A percentile compares a stretch with the other conserved stretches of the same genome.
Evolutionary conservation across 768 basidiomycete genomes (phyloP).

Genomic region (Fistulinella prunicolor): DNA sequence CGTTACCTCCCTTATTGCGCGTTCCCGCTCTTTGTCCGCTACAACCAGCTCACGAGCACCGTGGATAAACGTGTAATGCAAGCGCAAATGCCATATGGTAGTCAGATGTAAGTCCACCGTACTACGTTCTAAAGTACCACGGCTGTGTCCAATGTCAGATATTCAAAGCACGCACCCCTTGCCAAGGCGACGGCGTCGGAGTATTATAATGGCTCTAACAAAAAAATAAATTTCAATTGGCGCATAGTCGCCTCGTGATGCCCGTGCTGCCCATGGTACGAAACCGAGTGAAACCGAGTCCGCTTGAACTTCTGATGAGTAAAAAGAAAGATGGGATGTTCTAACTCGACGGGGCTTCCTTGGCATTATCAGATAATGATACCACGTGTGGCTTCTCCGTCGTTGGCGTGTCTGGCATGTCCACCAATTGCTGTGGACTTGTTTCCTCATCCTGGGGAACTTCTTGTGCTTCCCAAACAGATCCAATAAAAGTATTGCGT

Average conservation of each 20-base stretch:
- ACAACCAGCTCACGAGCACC: too few species aligned
- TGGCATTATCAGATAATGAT: slow-evolving; percentile 6
- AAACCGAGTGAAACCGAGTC: slow-evolving; percentile 6
- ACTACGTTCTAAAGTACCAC: background rate
- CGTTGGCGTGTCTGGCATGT: slow-evolving; percentile 17
- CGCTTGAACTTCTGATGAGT: slow-evolving; percentile 1
- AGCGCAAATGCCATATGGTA: slow-evolving; percentile 4
- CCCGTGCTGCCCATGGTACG: slow-evolving; percentile 3
- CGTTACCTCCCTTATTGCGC: slow-evolving; percentile 12
- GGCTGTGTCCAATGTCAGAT: slow-evolving; percentile 6
- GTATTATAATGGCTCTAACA: slow-evolving; percentile 22
- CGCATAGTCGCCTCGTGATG: slow-evolving; percentile 11
- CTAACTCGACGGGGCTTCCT: slow-evolving; percentile 7
- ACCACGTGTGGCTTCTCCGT: slow-evolving; percentile 15
- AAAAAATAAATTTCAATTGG: slow-evolving; percentile 1
- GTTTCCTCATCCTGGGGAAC: slow-evolving; percentile 21
- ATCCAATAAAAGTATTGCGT: slow-evolving; percentile 21
- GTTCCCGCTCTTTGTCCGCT: slow-evolving; percentile 27
- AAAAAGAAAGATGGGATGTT: slow-evolving; percentile 2
- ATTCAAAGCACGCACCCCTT: slow-evolving; percentile 9
- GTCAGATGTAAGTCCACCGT: background rate
- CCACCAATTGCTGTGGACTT: slow-evolving; percentile 8
- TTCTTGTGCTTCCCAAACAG: slow-evolving; percentile 26
- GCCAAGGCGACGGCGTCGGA: slow-evolving; percentile 8
- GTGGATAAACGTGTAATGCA: background rate